Conservation (phyloP, 139 green algal genomes). For the Ostreobium quekettii region DNA sequence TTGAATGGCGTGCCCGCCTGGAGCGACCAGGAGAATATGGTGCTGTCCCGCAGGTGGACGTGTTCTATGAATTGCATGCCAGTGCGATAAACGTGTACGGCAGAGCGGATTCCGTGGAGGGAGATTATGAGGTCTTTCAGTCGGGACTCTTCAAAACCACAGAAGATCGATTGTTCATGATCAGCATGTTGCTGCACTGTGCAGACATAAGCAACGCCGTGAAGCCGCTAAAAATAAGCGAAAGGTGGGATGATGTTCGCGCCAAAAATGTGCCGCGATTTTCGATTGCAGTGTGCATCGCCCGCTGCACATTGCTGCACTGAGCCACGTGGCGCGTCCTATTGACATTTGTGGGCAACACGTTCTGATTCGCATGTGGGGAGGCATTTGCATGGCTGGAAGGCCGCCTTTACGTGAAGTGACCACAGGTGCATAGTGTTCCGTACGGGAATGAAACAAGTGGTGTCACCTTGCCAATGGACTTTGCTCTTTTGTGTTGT, state of each 20-base stretch:
- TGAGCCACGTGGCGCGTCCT: no score
- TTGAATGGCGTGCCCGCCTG: constrained; percentile 1
- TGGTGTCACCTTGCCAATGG: no score
- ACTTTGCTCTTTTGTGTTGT: no score
- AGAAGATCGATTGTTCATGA: constrained; percentile 50
- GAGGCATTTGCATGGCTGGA: no score
- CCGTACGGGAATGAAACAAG: no score
- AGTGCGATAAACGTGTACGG: no score
- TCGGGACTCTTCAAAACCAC: constrained; percentile 27
- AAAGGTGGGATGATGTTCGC: constrained; percentile 30
- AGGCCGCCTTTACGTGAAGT: no score
- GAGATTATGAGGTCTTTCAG: neutral
- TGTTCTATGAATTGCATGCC: constrained; percentile 52
- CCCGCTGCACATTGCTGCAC: neutral
- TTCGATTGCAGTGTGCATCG: neutral
- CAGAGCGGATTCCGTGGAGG: no score
- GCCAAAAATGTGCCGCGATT: neutral
- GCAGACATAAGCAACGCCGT: constrained; percentile 59
- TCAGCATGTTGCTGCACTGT: constrained; percentile 49
- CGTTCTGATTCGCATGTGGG: no score
- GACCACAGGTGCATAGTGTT: no score
- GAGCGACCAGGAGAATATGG: neutral
- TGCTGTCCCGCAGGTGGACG: constrained; percentile 25
- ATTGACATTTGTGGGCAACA: no score
- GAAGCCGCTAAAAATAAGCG: constrained; percentile 31